phyloP scores from a whole-genome alignment of 768 basidiomycete genomes.

The Kwoniella dendrophila region DNA sequence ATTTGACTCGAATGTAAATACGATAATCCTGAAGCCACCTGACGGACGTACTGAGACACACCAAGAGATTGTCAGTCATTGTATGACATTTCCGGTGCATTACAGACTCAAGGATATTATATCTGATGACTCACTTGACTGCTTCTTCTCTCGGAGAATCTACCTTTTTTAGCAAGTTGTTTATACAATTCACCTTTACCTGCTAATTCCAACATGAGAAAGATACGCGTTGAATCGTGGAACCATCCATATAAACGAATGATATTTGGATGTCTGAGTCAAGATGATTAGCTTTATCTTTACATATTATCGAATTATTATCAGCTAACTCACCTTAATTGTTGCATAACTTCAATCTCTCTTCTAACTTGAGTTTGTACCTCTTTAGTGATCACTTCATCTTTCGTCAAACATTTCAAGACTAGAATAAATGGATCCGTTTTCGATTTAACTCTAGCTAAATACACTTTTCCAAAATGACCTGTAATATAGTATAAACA shows the following conservation, averaged over 20 bases:
- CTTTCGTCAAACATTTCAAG: constrained; percentile 94
- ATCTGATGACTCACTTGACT: constrained; percentile 59
- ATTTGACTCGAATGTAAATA: constrained; percentile 95
- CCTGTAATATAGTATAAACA: constrained; percentile 81
- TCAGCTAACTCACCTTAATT: constrained; percentile 28
- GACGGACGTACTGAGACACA: constrained; percentile 77
- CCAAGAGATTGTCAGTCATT: background rate
- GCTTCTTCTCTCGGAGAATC: constrained; percentile 84
- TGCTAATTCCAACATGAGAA: constrained; percentile 97
- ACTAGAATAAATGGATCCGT: constrained; percentile 85
- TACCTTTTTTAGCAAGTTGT: constrained; percentile 80
- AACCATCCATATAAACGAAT: constrained; percentile 95
- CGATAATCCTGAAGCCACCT: constrained; percentile 91
- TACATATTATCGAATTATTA: background rate
- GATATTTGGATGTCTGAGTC: constrained; percentile 86
- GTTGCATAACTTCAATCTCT: constrained; percentile 82
- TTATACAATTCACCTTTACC: constrained; percentile 88
- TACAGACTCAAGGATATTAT: background rate
- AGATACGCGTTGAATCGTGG: constrained; percentile 95
- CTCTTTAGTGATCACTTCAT: constrained; percentile 81
- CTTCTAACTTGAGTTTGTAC: constrained; percentile 95
- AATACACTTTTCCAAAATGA: constrained; percentile 97
- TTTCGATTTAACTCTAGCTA: constrained; percentile 84
- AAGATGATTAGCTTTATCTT: too few species aligned
- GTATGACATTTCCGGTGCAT: background rate